Conservation (phyloP, 805 yeast genomes). For the Grigorovia jiainica region DNA sequence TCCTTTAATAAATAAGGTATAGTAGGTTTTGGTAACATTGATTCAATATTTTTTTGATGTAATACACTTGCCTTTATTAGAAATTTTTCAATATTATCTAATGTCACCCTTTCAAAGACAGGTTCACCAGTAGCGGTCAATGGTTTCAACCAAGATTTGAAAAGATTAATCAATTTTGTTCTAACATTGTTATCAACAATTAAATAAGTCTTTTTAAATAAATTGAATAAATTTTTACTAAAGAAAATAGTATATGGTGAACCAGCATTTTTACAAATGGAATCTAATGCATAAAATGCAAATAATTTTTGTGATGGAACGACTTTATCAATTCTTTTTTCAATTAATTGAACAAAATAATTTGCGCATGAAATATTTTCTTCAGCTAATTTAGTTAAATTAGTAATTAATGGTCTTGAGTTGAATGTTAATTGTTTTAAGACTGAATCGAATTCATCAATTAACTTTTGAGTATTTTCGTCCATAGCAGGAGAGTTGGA, state of each 20-base stretch:
- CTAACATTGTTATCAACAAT: constrained; percentile 69
- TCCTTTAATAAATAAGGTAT: constrained; percentile 26
- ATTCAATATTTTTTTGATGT: constrained; percentile 28
- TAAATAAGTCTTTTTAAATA: constrained; percentile 71
- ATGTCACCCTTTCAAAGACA: constrained; percentile 60
- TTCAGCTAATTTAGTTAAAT: constrained; percentile 74
- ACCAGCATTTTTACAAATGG: constrained; percentile 85
- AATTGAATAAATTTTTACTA: constrained; percentile 50
- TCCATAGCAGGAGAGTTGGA: constrained; percentile 8
- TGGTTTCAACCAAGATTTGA: constrained; percentile 79
- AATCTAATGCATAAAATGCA: constrained; percentile 77
- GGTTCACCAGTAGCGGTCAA: constrained; percentile 36
- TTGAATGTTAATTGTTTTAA: constrained; percentile 74
- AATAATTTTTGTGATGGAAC: constrained; percentile 79
- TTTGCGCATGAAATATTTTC: constrained; percentile 74
- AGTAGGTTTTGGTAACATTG: constrained; percentile 24
- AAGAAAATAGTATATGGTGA: constrained; percentile 79
- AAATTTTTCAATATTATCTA: constrained; percentile 66
- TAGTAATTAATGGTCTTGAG: constrained; percentile 82
- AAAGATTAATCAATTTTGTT: constrained; percentile 62
- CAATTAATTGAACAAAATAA: constrained; percentile 67
- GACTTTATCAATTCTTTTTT: constrained; percentile 62
- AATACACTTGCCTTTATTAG: constrained; percentile 49
- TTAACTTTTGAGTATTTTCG: constrained; percentile 27
- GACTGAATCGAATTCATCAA: constrained; percentile 58